Conservation (phyloP, 768 basidiomycete genomes). For the Steccherinum ochraceum region DNA sequence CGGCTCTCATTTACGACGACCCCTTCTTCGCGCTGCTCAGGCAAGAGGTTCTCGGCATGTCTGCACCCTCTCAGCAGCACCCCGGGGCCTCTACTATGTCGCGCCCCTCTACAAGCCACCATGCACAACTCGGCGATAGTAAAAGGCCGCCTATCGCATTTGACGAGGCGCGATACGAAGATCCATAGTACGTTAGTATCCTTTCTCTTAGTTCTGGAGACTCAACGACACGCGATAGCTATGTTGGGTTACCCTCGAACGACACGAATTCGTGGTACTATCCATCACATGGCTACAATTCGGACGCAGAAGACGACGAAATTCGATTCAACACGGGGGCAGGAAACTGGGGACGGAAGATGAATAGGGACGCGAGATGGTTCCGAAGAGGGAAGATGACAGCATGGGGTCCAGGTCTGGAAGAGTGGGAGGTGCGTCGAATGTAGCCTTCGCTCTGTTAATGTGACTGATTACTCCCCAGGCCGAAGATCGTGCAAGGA, state of each 20-base stretch:
- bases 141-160: slow-evolving; percentile 10
- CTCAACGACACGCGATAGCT: slow-evolving; percentile 8
- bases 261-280: slow-evolving; percentile 83
- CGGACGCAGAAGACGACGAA: slow-evolving; percentile 55
- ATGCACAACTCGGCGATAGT: slow-evolving; percentile 13
- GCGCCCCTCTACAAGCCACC: slow-evolving; percentile 16
- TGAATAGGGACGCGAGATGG: slow-evolving; percentile 71
- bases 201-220: not conserved
- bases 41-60: slow-evolving; percentile 8
- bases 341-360: slow-evolving; percentile 87
- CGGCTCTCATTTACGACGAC: slow-evolving; percentile 14
- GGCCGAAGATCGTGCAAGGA: slow-evolving; percentile 80
- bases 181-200: slow-evolving; percentile 14
- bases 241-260: slow-evolving; percentile 32
- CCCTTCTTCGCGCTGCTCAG: slow-evolving; percentile 11
- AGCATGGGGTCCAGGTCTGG: slow-evolving; percentile 78
- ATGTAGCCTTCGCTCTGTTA: not conserved
- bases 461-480: slow-evolving; percentile 23
- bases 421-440: slow-evolving; percentile 75
- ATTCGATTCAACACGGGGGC: slow-evolving; percentile 33
- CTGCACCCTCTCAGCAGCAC: not conserved
- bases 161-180: slow-evolving; percentile 20
- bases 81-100: slow-evolving; percentile 4
- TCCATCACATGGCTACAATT: slow-evolving; percentile 68
- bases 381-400: slow-evolving; percentile 75